Evolutionary conservation across 1,139 yeast species (phyloP), one percentile per base, ranked within the genome.

Genomic region (Geotrichum phurueaensis): DNA sequence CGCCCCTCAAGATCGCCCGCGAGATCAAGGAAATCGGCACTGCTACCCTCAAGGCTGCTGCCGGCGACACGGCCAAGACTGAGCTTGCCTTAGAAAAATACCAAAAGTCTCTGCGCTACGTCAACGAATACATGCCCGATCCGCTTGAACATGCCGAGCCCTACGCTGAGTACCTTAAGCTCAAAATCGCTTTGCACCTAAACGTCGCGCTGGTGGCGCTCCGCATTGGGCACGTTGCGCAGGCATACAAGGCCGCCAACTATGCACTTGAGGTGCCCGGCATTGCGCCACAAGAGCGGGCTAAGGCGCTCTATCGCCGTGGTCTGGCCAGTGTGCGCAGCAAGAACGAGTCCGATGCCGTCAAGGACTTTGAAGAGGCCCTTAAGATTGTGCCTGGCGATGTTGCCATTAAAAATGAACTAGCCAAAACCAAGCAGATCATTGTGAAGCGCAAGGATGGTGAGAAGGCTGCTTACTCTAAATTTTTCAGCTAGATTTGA

Each of bases 261-360:
- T 82, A 82, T 54, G 96, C 89, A 1, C 78, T 89, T 58, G 86
- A 81, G 56, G 81, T 79, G 31, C 85, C 83, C 53, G 51, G 33
- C 27, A 78, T 87, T 12, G 89, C 84, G 58, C 87, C 82, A 53
- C 81, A 84, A 65, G 84, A 89, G 23, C 81, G 80, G 71, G 89
- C 96, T 12, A 91, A 91, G 77, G 97, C 96, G 0, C 77, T 82
- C 58, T 91, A 86, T 78, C 85, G 97, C 70, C 85, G 90, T 72
- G 97, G 96, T 43, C 78, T 83, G 70, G 97, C 96, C 0, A 79
- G 84, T 67, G 75, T 83, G 60, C 76, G 82, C 27, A 76, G 79
- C 33, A 87, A 87, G 70, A 85, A 89, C 70, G 89, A 86, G 63
- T 92, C 85, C 47, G 81, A 78, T 57, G 96, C 97, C 0, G 77